Base-by-base conservation (phyloP, 805 yeast genomes). In the Pichia insulana region DNA sequence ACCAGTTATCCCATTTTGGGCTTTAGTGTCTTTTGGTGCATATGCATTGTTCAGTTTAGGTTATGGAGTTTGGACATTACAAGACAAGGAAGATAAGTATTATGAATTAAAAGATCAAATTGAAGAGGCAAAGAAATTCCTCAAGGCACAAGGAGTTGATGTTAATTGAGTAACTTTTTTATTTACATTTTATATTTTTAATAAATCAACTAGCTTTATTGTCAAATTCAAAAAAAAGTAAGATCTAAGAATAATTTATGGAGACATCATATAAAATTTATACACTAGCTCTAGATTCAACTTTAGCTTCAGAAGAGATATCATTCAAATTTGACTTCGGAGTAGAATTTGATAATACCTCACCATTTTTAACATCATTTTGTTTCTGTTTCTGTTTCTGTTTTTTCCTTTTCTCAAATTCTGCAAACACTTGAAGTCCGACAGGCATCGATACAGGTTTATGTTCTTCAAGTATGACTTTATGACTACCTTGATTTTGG, bases 401-500 rank as follows among this genome's bases (percentile, higher is more conserved):
- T 34, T 39, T 59, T 49, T 83, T 62, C 55, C 68, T 68, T 63
- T 77, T 78, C 61, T 89, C 97, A 40, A 87, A 76, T 51, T 83
- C 82, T 1, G 95, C 87, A 67, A 89, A 90, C 5, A 77, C 96
- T 45, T 76, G 71, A 51, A 90, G 78, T 18, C 83, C 78, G 12
- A 81, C 69, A 8, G 95, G 95, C 41, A 89, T 80, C 41, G 74
- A 74, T 18, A 22, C 25, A 22, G 25, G 25, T 22, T 22, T 22
- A 22, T 22, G 25, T 22, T 22, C 25, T 22, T 22, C 25, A 22
- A 22, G 25, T 22, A 22, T 65, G 63, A 5, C 65, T 73, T 26
- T 71, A 74, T 1, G 13, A 28, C 13, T 28, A 4, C 31, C 31
- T 28, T 12, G 6, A 28, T n/a, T 11, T 28, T 67, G 64, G 17